phyloP scores from a whole-genome alignment of 371 early-diverging fungal species.

The Syncephalastrum monosporum region DNA sequence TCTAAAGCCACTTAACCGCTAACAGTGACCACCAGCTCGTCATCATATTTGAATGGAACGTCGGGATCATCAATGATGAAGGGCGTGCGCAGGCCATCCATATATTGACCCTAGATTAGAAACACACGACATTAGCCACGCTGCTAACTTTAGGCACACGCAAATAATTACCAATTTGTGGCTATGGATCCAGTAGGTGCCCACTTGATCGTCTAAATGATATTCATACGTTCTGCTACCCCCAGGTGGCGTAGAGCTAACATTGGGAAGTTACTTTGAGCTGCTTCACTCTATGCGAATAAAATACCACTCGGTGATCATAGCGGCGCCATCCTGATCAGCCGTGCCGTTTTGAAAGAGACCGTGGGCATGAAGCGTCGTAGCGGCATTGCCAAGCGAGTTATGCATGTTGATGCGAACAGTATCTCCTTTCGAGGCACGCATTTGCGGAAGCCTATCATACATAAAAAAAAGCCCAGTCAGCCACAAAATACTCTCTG shows the following conservation, averaged over 20 bases:
- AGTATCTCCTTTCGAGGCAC: slow-evolving; percentile 51
- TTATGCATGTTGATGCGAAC: slow-evolving; percentile 62
- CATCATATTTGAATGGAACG: slow-evolving; percentile 63
- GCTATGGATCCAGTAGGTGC: slow-evolving; percentile 81
- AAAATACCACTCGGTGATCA: slow-evolving; percentile 59
- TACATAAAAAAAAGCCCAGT: neutral
- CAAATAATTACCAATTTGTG: slow-evolving; percentile 33
- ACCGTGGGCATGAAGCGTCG: slow-evolving; percentile 71
- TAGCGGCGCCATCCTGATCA: slow-evolving; percentile 65
- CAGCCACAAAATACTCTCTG: too few species aligned
- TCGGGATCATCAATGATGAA: slow-evolving; percentile 58
- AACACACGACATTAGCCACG: neutral
- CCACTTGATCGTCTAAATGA: slow-evolving; percentile 50
- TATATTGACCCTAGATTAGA: slow-evolving; percentile 57
- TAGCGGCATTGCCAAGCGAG: slow-evolving; percentile 39
- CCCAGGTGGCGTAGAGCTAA: slow-evolving; percentile 47
- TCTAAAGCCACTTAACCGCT: slow-evolving; percentile 24
- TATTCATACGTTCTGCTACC: slow-evolving; percentile 62
- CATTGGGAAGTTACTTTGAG: neutral
- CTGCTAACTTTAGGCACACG: too few species aligned
- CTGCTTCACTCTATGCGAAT: neutral
- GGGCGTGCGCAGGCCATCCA: slow-evolving; percentile 76
- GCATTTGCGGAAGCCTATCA: slow-evolving; percentile 44
- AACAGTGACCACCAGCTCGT: slow-evolving; percentile 60
- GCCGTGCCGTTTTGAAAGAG: slow-evolving; percentile 60